Base-by-base conservation (phyloP, 148 eudicot genomes). In the Cornus suecica region DNA sequence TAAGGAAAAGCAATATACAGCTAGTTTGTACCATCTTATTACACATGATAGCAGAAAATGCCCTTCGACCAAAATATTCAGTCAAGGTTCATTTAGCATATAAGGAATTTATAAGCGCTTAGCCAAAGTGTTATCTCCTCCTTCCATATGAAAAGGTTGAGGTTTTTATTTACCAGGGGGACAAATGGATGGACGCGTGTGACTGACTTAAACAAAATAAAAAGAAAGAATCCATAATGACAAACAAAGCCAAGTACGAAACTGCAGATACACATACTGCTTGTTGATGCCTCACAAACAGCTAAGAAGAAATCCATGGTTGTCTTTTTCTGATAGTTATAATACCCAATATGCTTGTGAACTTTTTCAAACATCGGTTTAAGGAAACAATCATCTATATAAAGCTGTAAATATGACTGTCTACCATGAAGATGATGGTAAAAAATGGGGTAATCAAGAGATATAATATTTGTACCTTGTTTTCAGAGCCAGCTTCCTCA, bases 401-500 rank as follows among this genome's bases (percentile, higher is more conserved):
- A 29, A 68, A 24, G 32, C 16, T 20, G 18, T 10, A 42, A 65
- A 25, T 10, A 52, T 15, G 66, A 25, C 5, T 3, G 6, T 42
- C 30, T 27, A 34, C 31, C 27, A 26, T 26, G 26, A 27, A 29
- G 71, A 68, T 54, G 25, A 0, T 72, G 51, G 34, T 4, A 18
- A 41, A 18, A 58, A 18, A n/a, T 10, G 32, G 27, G 31, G 23
- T 18, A 58, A 24, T 30, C 20, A 10, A 25, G 23, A 48, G 4
- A 66, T 66, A 56, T 66, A 15, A 65, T 72, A 13, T 18, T 7
- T 22, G 65, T 67, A 92, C 97, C 97, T 92, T 72, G 97, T 95
- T 81, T 95, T 92, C 15, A 92, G 78, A 60, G 93, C 94, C 74
- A 95, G 97, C 83, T 87, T 95, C 88, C 93, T 91, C 99, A 92